A percentile compares a stretch with the other conserved stretches of the same genome.
These are phyloP conservation scores for Fusarium decemcellulare DNA, from an alignment of 2,329 filamentous ascomycete genomes.

Conservation along the genomic window DNA sequence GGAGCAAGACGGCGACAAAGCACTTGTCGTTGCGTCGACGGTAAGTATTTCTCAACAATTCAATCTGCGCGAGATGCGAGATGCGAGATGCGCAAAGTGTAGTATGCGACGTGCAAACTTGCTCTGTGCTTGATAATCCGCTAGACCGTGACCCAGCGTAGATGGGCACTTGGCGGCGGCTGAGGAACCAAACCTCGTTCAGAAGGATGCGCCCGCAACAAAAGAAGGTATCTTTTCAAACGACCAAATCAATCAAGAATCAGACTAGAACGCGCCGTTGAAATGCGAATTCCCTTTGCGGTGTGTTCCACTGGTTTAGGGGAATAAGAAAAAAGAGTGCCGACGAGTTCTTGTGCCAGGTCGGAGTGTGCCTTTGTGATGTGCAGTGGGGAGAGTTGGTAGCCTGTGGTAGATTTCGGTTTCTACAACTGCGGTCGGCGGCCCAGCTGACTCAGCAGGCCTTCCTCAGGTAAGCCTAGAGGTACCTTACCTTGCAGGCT, in stretches of 20 bases:
- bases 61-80: neutral
- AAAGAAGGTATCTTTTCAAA: constrained; percentile 7
- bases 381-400: constrained; percentile 57
- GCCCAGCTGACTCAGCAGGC: constrained; percentile 41
- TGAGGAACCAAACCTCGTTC: constrained; percentile 6
- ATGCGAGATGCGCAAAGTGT: constrained; percentile 3
- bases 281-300: constrained; percentile 12
- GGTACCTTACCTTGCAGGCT: neutral
- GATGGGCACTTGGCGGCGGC: constrained; percentile 24
- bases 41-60: neutral
- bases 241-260: constrained; percentile 22
- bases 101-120: constrained; percentile 19
- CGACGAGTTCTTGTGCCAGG: constrained; percentile 36
- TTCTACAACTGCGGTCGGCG: constrained; percentile 43
- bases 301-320: constrained; percentile 28
- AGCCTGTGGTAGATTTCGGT: constrained; percentile 49
- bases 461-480: neutral
- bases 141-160: constrained; percentile 22
- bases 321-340: constrained; percentile 11
- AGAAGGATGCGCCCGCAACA: constrained; percentile 22
- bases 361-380: constrained; percentile 48
- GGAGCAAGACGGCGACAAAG: neutral
- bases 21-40: neutral
- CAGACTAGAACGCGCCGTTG: constrained; percentile 2
- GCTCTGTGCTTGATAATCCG: constrained; percentile 27